Percentiles rank a stretch among this genome's conserved stretches.
Conservation (phyloP, 371 early-diverging fungal species). For the Circinella minor region DNA sequence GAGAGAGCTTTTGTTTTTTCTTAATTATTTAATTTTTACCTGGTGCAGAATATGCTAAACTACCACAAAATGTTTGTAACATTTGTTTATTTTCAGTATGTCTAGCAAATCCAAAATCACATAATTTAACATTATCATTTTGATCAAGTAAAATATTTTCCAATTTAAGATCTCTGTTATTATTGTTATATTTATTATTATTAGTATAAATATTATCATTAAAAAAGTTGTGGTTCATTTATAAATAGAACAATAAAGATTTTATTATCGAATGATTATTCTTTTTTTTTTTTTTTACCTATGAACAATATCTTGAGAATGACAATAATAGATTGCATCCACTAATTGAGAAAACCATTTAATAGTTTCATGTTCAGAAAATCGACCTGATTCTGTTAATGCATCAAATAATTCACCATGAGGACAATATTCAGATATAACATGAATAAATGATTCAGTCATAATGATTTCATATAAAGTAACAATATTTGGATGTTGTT, state of each 20-base stretch:
- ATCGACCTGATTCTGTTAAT: constrained; percentile 64
- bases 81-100: constrained; percentile 67
- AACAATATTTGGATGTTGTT: constrained; percentile 88
- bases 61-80: constrained; percentile 87
- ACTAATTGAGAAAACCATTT: constrained; percentile 75
- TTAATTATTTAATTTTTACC: background rate
- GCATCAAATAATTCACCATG: constrained; percentile 82
- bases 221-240: background rate
- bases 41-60: constrained; percentile 84
- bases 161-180: constrained; percentile 78
- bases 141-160: constrained; percentile 84
- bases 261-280: too few relatives aligned
- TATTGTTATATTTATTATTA: background rate
- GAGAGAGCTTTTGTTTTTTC: background rate
- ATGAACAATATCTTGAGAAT: constrained; percentile 78
- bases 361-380: constrained; percentile 57
- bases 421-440: constrained; percentile 80
- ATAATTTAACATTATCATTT: constrained; percentile 78
- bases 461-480: constrained; percentile 86
- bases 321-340: constrained; percentile 79
- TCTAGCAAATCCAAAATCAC: constrained; percentile 91
- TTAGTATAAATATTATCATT: background rate
- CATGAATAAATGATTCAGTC: constrained; percentile 79
- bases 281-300: constrained; percentile 60
- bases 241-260: too few relatives aligned